These are phyloP conservation scores for Eremothecium coryli DNA, from an alignment of 1,139 yeast species.

Conservation along the genomic window DNA sequence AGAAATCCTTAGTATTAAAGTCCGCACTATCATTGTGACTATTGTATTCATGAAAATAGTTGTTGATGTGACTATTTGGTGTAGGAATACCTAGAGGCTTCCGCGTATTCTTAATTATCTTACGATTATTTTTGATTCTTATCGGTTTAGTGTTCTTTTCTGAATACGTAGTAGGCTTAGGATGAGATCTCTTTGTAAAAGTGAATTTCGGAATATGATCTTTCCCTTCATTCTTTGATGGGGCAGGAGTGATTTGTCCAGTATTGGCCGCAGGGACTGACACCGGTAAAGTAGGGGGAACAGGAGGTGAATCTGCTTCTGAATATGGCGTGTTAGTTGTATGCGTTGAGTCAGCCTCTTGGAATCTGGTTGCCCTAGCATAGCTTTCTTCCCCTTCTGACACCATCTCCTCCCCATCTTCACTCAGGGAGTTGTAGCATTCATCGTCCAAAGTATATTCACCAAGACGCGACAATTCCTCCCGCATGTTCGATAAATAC, in stretches of 20 bases:
- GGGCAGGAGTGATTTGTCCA: constrained; percentile 11
- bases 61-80: constrained; percentile 34
- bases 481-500: constrained; percentile 49
- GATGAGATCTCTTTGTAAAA: constrained; percentile 21
- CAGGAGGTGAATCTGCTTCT: constrained; percentile 13
- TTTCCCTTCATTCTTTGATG: constrained; percentile 10
- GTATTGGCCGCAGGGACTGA: constrained; percentile 6
- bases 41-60: constrained; percentile 32
- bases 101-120: constrained; percentile 42
- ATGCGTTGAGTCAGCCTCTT: constrained; percentile 11
- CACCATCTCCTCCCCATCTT: constrained; percentile 32
- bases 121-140: constrained; percentile 27
- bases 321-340: constrained; percentile 6
- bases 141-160: constrained; percentile 22
- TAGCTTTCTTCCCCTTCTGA: constrained; percentile 26
- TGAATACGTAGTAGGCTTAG: constrained; percentile 8
- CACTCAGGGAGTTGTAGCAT: constrained; percentile 40
- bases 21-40: constrained; percentile 16
- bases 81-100: constrained; percentile 60
- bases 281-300: constrained; percentile 6
- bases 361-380: constrained; percentile 9
- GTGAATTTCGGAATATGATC: constrained; percentile 16
- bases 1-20: constrained; percentile 60
- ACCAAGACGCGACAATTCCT: constrained; percentile 50
- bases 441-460: constrained; percentile 83